Evolutionary conservation across 257 asterid species (phyloP).

Genomic region (Solanum pennellii): DNA sequence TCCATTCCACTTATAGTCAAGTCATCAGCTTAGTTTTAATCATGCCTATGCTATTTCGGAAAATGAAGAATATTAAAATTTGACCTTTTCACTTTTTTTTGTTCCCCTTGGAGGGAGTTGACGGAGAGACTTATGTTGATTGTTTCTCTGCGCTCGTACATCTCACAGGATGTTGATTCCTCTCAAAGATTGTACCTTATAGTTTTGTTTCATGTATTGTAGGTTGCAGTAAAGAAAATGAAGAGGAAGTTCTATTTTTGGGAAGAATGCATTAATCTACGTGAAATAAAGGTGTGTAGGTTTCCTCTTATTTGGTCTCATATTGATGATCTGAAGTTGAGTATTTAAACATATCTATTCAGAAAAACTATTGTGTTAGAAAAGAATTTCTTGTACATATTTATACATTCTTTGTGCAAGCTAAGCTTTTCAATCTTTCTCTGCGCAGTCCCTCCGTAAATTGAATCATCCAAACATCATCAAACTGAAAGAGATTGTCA

Average conservation of each 20-base stretch:
- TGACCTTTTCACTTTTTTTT: background rate
- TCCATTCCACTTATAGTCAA: background rate
- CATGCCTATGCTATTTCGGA: background rate
- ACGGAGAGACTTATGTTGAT: background rate
- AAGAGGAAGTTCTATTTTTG: constrained; percentile 78
- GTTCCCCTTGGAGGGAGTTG: background rate
- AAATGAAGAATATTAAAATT: background rate
- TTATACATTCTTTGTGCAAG: background rate
- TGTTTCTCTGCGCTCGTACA: background rate
- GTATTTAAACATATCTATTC: background rate
- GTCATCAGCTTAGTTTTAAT: background rate
- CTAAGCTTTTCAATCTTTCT: constrained; percentile 1
- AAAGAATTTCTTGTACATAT: background rate
- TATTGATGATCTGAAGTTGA: background rate
- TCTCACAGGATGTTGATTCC: background rate
- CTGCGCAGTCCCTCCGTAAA: constrained; percentile 70
- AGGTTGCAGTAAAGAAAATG: constrained; percentile 97
- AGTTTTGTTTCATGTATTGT: background rate
- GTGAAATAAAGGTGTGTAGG: constrained; percentile 69
- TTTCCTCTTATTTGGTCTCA: background rate
- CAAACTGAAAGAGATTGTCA: constrained; percentile 88
- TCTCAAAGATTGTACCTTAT: background rate
- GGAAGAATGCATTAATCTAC: constrained; percentile 79
- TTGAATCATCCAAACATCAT: constrained; percentile 80
- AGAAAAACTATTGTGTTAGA: background rate